Conservation (phyloP, 768 basidiomycete species). For the Agrocybe pediades region DNA sequence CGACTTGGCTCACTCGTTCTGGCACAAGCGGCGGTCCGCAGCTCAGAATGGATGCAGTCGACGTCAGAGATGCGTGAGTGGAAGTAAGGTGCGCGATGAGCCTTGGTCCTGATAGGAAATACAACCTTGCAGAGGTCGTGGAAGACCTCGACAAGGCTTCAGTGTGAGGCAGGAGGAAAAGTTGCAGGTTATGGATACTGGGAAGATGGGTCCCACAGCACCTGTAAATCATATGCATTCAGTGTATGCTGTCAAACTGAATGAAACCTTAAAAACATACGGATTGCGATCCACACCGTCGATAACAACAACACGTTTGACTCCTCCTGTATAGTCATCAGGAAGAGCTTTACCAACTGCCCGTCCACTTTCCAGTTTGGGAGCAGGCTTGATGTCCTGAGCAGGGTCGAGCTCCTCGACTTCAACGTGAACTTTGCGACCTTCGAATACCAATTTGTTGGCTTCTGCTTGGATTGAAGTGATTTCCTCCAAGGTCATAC, state of each 20-base stretch:
- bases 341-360: slow-evolving; percentile 63
- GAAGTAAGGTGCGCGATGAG: slow-evolving; percentile 63
- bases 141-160: slow-evolving; percentile 63
- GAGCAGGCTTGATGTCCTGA: slow-evolving; percentile 28
- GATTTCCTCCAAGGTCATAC: slow-evolving; percentile 67
- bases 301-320: slow-evolving; percentile 81
- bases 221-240: slow-evolving; percentile 31
- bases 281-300: slow-evolving; percentile 82
- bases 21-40: slow-evolving; percentile 69
- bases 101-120: slow-evolving; percentile 83
- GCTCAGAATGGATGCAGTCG: slow-evolving; percentile 61
- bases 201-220: slow-evolving; percentile 88
- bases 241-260: neutral
- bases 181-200: slow-evolving; percentile 69
- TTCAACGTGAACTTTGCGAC: slow-evolving; percentile 68
- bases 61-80: slow-evolving; percentile 56
- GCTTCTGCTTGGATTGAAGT: slow-evolving; percentile 58
- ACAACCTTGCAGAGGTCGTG: slow-evolving; percentile 69
- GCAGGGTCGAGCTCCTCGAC: slow-evolving; percentile 62
- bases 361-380: slow-evolving; percentile 47
- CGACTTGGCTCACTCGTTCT: slow-evolving; percentile 65
- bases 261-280: slow-evolving; percentile 37
- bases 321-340: slow-evolving; percentile 72
- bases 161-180: slow-evolving; percentile 72
- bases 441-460: slow-evolving; percentile 71